phyloP scores from a whole-genome alignment of 495 filamentous ascomycete species.

The Cercophora samala region DNA sequence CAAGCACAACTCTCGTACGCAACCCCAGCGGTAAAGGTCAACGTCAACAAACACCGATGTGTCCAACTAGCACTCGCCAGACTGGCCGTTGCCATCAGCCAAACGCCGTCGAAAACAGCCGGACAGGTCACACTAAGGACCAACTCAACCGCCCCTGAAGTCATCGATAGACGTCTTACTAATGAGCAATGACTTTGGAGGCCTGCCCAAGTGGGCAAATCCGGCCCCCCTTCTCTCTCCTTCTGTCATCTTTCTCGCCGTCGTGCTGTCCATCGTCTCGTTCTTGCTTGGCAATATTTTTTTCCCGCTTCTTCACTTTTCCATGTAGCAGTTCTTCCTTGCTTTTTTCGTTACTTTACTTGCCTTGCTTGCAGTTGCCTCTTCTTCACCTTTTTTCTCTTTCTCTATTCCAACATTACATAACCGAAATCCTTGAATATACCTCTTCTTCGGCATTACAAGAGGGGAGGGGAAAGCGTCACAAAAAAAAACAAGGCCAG shows the following conservation, averaged over 20 bases:
- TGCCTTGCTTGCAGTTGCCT: background rate
- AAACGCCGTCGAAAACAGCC: background rate
- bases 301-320: background rate
- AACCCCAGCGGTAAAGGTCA: background rate
- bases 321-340: background rate
- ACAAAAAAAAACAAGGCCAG: too few relatives aligned
- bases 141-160: background rate
- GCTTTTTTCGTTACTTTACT: background rate
- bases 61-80: background rate
- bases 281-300: background rate
- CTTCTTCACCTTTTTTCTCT: conserved; percentile 7
- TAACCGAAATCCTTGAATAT: background rate
- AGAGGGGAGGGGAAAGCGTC: background rate
- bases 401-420: background rate
- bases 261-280: background rate
- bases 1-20: too few relatives aligned
- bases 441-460: background rate
- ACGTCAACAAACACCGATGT: background rate
- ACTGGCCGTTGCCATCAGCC: too few relatives aligned
- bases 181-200: background rate
- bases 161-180: background rate
- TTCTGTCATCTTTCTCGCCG: background rate
- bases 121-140: background rate
- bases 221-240: background rate
- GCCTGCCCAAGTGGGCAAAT: background rate